phyloP scores from a whole-genome alignment of 2,329 filamentous ascomycete genomes.

The Pochonia chlamydosporia region DNA sequence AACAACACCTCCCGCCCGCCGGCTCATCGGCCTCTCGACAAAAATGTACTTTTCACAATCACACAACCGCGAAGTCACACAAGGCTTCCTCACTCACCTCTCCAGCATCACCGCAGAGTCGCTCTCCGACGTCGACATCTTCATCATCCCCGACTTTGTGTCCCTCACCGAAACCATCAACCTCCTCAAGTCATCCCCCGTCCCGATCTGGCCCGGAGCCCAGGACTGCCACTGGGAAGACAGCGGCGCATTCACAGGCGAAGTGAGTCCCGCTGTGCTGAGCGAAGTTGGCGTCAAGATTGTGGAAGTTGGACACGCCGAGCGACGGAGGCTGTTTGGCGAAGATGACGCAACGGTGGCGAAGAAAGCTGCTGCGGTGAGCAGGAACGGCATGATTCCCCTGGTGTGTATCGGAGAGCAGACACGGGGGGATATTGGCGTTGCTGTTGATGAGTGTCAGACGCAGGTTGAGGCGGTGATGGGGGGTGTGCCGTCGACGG shows the following conservation, averaged over 20 bases:
- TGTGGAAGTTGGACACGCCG: slow-evolving; percentile 77
- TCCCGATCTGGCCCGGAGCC: slow-evolving; percentile 56
- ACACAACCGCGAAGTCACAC: slow-evolving; percentile 53
- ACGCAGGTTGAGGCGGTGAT: slow-evolving; percentile 62
- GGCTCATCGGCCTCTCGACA: slow-evolving; percentile 66
- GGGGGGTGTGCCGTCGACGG: slow-evolving; percentile 50
- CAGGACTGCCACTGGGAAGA: slow-evolving; percentile 71
- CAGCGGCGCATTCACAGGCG: slow-evolving; percentile 69
- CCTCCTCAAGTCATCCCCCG: slow-evolving; percentile 34
- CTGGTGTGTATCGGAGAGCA: slow-evolving; percentile 77
- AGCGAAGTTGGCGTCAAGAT: slow-evolving; percentile 62
- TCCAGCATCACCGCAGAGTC: slow-evolving; percentile 34
- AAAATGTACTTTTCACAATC: slow-evolving; percentile 76
- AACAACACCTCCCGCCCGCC: slow-evolving; percentile 32
- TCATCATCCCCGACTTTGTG: slow-evolving; percentile 73
- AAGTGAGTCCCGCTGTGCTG: slow-evolving; percentile 65
- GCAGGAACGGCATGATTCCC: slow-evolving; percentile 65
- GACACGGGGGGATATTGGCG: slow-evolving; percentile 41
- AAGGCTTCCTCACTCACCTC: slow-evolving; percentile 40
- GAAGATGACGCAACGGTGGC: slow-evolving; percentile 67
- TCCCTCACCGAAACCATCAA: slow-evolving; percentile 51
- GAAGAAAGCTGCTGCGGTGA: slow-evolving; percentile 63
- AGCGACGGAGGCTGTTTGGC: slow-evolving; percentile 64
- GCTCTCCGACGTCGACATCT: slow-evolving; percentile 57
- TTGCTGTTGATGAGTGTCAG: slow-evolving; percentile 60